Evolutionary conservation across 2,329 filamentous ascomycete genomes (phyloP).

Genomic region (Fusarium verticillioides): DNA sequence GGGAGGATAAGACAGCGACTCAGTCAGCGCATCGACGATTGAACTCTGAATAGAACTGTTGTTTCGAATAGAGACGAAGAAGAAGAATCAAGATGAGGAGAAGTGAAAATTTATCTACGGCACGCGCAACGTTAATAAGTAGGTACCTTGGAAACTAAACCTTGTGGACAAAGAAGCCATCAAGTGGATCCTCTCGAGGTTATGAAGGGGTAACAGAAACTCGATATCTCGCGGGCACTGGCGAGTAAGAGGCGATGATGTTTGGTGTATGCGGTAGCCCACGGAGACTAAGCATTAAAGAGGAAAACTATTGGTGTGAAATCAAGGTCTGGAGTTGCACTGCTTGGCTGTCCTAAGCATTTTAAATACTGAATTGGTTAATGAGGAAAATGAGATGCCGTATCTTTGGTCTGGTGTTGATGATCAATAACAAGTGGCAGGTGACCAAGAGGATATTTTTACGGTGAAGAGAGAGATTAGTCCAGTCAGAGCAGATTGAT

Average conservation of each 20-base stretch:
- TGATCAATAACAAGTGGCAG: not conserved
- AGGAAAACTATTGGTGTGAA: conserved; percentile 7
- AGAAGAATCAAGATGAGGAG: not conserved
- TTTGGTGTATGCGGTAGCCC: conserved; percentile 15
- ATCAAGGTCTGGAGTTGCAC: conserved; percentile 1
- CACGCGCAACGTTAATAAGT: conserved; percentile 14
- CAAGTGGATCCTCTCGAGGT: conserved; percentile 46
- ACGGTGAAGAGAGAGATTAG: not conserved
- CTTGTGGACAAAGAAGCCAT: conserved; percentile 40
- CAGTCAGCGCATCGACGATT: conserved; percentile 4
- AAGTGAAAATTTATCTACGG: conserved; percentile 24
- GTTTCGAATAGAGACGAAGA: not conserved
- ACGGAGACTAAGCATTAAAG: conserved; percentile 19
- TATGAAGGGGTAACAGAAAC: conserved; percentile 49
- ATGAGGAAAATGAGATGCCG: not conserved
- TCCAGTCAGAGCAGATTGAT: not conserved
- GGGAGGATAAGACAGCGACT: conserved; percentile 14
- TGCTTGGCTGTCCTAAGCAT: not conserved
- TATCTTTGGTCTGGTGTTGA: conserved; percentile 23
- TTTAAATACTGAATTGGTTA: not conserved
- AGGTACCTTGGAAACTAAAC: conserved; percentile 8
- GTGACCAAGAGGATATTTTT: not conserved
- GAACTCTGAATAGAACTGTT: not conserved
- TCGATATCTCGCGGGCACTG: conserved; percentile 41
- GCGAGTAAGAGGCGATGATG: conserved; percentile 35